Conservation (phyloP, 225 moss, liverwort and hornwort species). For the Takakia lepidozioides region DNA sequence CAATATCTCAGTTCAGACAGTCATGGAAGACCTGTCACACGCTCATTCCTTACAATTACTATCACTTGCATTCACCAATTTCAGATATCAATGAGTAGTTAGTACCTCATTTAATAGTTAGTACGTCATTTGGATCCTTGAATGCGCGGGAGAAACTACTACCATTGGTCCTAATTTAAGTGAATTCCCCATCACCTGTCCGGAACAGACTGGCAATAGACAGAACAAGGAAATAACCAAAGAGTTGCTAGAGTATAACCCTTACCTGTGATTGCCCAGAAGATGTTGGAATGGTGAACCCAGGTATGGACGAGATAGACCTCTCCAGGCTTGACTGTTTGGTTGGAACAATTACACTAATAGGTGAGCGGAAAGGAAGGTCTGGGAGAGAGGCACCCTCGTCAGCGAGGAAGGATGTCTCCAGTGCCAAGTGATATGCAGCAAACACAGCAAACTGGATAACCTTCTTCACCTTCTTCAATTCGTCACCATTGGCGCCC, state of each 20-base stretch:
- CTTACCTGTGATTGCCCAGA: conserved; percentile 23
- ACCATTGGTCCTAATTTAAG: no score
- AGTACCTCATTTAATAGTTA: no score
- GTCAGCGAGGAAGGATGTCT: conserved; percentile 97
- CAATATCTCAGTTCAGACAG: no score
- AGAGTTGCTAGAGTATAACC: conserved; percentile 3
- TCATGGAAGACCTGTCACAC: no score
- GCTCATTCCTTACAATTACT: no score
- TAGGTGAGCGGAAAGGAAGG: conserved; percentile 37
- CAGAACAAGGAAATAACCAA: no score
- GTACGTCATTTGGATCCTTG: no score
- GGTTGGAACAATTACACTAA: conserved; percentile 24
- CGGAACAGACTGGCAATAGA: no score
- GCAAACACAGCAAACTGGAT: conserved; percentile 84
- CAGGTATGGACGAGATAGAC: conserved; percentile 32
- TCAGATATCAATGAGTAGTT: no score
- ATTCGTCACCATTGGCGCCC: conserved; percentile 66
- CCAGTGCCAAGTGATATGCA: conserved; percentile 88
- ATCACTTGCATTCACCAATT: no score
- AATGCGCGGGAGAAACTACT: no score
- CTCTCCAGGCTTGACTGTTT: conserved; percentile 29
- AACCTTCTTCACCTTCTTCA: conserved; percentile 84
- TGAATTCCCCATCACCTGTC: no score
- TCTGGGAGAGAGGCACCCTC: conserved; percentile 83
- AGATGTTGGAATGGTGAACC: conserved; percentile 15